A percentile compares a stretch with the other conserved stretches of the same genome.
These are phyloP conservation scores for Letharia columbiana DNA, from an alignment of 495 filamentous ascomycete genomes.

Conservation along the genomic window DNA sequence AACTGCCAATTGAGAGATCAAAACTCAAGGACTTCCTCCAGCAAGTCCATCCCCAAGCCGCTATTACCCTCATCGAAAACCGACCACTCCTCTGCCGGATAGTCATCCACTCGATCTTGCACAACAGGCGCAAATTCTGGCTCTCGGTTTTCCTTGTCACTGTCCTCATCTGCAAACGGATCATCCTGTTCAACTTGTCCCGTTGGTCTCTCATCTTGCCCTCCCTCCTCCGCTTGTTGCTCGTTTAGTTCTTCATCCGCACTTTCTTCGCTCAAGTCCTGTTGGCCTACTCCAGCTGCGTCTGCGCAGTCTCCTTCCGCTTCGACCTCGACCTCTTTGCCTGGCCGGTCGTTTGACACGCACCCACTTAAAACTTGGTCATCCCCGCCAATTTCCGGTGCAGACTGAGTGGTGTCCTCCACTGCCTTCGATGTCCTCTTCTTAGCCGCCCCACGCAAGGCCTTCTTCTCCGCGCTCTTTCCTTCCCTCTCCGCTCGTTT, in stretches of 20 bases:
- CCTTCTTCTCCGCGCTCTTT: not conserved
- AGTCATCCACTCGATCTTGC: not conserved
- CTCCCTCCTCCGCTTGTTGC: not conserved
- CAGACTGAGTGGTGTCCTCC: not conserved
- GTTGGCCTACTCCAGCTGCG: not conserved
- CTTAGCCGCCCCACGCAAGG: not conserved
- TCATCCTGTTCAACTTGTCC: not conserved
- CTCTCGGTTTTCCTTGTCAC: conserved; percentile 9
- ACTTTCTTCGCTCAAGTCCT: too few relatives aligned
- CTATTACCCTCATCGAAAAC: not conserved
- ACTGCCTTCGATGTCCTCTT: not conserved
- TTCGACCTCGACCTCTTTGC: not conserved
- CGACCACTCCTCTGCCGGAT: not conserved
- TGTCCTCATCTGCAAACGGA: not conserved
- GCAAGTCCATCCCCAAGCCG: not conserved
- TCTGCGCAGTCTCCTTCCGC: not conserved
- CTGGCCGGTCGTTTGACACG: not conserved
- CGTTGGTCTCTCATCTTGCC: not conserved
- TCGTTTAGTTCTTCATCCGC: not conserved
- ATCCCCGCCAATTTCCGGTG: not conserved
- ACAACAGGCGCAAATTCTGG: not conserved
- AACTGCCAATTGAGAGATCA: not conserved
- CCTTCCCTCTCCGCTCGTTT: not conserved
- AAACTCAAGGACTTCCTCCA: not conserved
- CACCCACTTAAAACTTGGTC: not conserved